Base-by-base conservation (phyloP, 2,329 filamentous ascomycete genomes). In the Dichotomopilus funicola region DNA sequence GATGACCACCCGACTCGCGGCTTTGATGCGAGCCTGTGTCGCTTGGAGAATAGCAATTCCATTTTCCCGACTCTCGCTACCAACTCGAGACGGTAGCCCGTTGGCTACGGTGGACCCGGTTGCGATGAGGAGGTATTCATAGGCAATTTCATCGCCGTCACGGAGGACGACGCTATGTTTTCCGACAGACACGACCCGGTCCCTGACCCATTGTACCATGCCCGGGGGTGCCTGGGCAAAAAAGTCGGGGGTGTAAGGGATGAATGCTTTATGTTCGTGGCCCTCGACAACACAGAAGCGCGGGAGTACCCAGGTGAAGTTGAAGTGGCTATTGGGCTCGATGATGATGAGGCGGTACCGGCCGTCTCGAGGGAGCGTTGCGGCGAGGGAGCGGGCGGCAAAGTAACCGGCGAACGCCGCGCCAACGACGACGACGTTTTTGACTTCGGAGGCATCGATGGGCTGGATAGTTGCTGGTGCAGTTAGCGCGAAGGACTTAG, bases 221-320 rank as follows among this genome's bases (percentile, higher is more conserved):
- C 54, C 61, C 13, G 68, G 61, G 0, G 73, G 58, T 3, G 38
- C 42, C 10, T 55, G 40, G 10, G 49, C 34, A 36, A 61, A 61
- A 43, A 60, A 61, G 1, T 50, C 51, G 1, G 60, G 54, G 12
- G 51, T 52, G 57, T 83, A 85, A 0, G 83, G 82, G 44, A 86
- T 79, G 58, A 85, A 85, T 0, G 79, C 80, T 62, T 79, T 79
- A 54, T 79, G 67, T 58, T 84, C 81, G 47, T 82, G 77, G 19
- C 75, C 76, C n/a, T 72, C 67, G 5, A 80, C 70, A 11, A 85
- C 81, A 42, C 75, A 78, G 64, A 79, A 83, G 4, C 82, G 74
- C 0, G 83, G 82, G 40, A 85, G 74, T 10, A 78, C 75, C 74
- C 80, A 86, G 0, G 79, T 78, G 62, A 80, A 83, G 59, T 85